Evolutionary conservation across 257 asterid genomes (phyloP).

Genomic region (Primulina huaijiensis): DNA sequence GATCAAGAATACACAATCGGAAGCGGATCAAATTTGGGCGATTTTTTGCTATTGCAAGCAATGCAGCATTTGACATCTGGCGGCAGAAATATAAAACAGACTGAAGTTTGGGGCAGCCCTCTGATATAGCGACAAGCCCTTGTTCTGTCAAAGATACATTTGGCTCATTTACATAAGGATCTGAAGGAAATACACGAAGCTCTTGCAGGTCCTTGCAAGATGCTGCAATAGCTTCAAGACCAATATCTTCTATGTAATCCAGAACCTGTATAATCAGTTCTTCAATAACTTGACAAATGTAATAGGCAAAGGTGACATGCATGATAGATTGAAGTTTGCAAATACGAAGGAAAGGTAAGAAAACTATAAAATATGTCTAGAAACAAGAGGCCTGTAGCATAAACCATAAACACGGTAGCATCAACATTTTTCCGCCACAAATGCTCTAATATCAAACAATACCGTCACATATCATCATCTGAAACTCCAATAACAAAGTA

Average conservation of each 20-base stretch:
- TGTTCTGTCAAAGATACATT: slow-evolving; percentile 75
- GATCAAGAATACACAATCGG: slow-evolving; percentile 82
- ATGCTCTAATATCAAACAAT: neutral
- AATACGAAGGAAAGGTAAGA: neutral
- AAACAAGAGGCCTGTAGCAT: neutral
- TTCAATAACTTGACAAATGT: slow-evolving; percentile 1
- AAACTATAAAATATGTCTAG: neutral
- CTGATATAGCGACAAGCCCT: slow-evolving; percentile 85
- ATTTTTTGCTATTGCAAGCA: slow-evolving; percentile 64
- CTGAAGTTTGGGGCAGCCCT: slow-evolving; percentile 85
- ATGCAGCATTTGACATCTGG: slow-evolving; percentile 88
- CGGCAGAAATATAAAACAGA: slow-evolving; percentile 95
- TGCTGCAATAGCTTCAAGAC: slow-evolving; percentile 70
- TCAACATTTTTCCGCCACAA: neutral
- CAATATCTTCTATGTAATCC: slow-evolving; percentile 88
- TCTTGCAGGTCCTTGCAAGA: slow-evolving; percentile 85
- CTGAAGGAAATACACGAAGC: slow-evolving; percentile 90
- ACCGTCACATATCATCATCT: neutral
- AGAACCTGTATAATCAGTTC: slow-evolving; percentile 49
- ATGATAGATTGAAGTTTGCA: neutral
- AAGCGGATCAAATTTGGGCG: slow-evolving; percentile 71
- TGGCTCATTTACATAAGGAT: slow-evolving; percentile 73
- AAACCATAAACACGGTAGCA: neutral
- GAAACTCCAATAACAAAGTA: neutral
- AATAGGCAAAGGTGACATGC: neutral